Evolutionary conservation across 1,284 basidiomycete genomes (phyloP), one percentile per base, ranked within the genome.

Genomic region (Boletus smithii): DNA sequence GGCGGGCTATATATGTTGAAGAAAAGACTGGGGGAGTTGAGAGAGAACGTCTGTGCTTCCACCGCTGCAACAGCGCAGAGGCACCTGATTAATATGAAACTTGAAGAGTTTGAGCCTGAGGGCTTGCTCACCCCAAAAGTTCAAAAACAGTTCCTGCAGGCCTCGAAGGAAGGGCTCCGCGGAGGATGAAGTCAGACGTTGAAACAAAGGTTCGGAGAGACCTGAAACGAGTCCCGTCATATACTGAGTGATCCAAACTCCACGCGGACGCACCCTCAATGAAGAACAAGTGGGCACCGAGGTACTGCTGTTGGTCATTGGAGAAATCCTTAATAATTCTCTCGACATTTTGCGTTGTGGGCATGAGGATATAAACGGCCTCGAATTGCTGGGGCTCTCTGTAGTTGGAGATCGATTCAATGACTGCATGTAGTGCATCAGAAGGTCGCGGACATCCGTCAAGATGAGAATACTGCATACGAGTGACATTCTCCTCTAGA

Each of bases 311-410:
- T 46, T 71, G 68, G 5, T 76, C 77, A 48, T 72, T 69, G 8
- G 79, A 75, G 63, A 93, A 95, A 69, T 97, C 95, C 24, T 76
- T 80, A 59, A 98, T 88, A 62, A 99, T 79, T 16, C 94, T 81
- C 52, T 97, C 87, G 40, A 98, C 83, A 66, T 99, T 99, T 71
- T 93, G 88, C 3, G 83, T 83, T 1, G 97, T 99, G 11, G 97
- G 91, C 76, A 95, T 95, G 52, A 99, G 75, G 53, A 99, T 73
- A 69, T 99, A 99, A 60, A 98, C 75, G 20, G 91, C 93, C 68
- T 97, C 91, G 44, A 94, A 85, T 38, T 79, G 81, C 64, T 93
- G 89, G 1, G 88, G 82, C 43, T 88, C 83, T 56, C 94, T 79
- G 62, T 79, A 65, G 62, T 68, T 81, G 50, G 81, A 79, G 68